Evolutionary conservation across 2,329 filamentous ascomycete species (phyloP), one percentile per base, ranked within the genome.

Genomic region (Phialocephala sp.): DNA sequence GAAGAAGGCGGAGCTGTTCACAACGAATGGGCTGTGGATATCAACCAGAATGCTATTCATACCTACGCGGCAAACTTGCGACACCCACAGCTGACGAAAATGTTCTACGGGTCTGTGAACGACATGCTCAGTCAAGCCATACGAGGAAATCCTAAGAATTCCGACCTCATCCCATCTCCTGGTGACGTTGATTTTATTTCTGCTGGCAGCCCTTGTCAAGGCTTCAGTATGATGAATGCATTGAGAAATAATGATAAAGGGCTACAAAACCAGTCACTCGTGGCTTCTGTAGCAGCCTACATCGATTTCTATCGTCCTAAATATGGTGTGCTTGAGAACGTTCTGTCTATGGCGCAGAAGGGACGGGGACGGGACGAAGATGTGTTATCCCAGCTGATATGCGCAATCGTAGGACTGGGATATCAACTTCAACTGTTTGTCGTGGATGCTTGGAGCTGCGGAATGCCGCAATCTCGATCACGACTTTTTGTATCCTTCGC

Each of bases 271-370:
- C 90, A 90, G 39, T 94, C 91, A 0, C 85, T 95, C 36, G 85
- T 95, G 0, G 91, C 91, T 0, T 91, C 91, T 0, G 92, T 94
- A 43, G 89, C 88, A 0, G 87, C 91, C 0, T 92, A 85, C 66
- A 81, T 94, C 1, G 92, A 96, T 68, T 78, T 92, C 0, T 93
- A 92, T 69, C 84, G 89, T 0, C 92, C 92, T 0, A 82, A 85
- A n/a, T 94, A 91, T 73, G 90, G 88, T 0, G 70, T 94, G 0
- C 81, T 96, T 0, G 92, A 96, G 75, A 96, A 96, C 69, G 92
- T 96, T 0, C 78, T 85, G 0, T 82, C 79, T 0, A 92, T 94
- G 79, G 84, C 82, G 79, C 56, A 80, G 73, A 27, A 79, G 79
- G 20, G 80, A 76, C 20, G 72, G 74, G 8, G 78, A 77, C 37